phyloP scores from a whole-genome alignment of 1,139 yeast species.

The Scheffersomyces lignicola region DNA sequence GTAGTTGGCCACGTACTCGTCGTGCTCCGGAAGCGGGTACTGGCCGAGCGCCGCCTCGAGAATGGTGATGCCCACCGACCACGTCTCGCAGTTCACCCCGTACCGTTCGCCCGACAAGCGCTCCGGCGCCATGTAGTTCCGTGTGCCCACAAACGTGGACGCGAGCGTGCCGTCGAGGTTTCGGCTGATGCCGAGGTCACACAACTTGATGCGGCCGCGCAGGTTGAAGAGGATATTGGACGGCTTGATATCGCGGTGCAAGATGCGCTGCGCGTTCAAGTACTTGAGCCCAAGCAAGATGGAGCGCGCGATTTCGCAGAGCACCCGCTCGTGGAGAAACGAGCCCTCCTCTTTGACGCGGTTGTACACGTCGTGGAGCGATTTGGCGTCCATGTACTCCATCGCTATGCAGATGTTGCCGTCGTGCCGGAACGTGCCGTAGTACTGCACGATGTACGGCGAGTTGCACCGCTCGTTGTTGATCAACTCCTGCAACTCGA shows the following conservation, averaged over 20 bases:
- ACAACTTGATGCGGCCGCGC: conserved; percentile 80
- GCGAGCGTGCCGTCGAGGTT: conserved; percentile 94
- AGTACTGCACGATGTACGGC: conserved; percentile 84
- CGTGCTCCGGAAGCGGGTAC: conserved; percentile 20
- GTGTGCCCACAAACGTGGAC: conserved; percentile 95
- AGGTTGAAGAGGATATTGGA: conserved; percentile 79
- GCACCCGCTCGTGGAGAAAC: conserved; percentile 86
- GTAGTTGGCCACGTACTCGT: conserved; percentile 14
- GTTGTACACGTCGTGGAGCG: conserved; percentile 88
- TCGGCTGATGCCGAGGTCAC: conserved; percentile 99
- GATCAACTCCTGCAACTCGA: conserved; percentile 46
- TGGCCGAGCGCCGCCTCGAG: conserved; percentile 89
- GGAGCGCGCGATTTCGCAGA: conserved; percentile 86
- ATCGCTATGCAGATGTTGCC: conserved; percentile 85
- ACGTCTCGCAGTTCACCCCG: conserved; percentile 90
- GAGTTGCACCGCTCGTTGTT: conserved; percentile 74
- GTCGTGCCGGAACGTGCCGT: conserved; percentile 72
- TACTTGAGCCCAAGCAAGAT: conserved; percentile 83
- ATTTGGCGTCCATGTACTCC: conserved; percentile 96
- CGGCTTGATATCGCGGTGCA: conserved; percentile 84
- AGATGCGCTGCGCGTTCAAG: conserved; percentile 81
- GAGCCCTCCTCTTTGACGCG: conserved; percentile 58
- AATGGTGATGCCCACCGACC: conserved; percentile 91
- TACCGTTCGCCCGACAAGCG: conserved; percentile 93
- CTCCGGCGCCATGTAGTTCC: conserved; percentile 98